Evolutionary conservation across 306 rosid genomes (phyloP).

Genomic region (Trifolium repens): DNA sequence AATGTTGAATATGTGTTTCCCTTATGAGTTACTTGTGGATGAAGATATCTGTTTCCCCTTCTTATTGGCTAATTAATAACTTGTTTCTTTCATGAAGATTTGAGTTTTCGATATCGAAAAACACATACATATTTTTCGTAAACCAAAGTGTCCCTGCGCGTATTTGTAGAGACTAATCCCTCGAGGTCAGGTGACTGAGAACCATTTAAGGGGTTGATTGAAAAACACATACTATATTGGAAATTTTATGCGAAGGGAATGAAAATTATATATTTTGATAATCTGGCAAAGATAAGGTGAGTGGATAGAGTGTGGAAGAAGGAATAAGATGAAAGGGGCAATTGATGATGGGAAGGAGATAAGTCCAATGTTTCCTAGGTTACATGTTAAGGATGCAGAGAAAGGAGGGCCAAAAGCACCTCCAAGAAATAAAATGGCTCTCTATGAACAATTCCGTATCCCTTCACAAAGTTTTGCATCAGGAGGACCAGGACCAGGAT

Average conservation of each 20-base stretch:
- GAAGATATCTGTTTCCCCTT: not conserved
- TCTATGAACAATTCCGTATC: slow-evolving; percentile 61
- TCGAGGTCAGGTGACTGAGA: not conserved
- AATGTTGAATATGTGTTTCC: slow-evolving; percentile 24
- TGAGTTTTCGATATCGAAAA: slow-evolving; percentile 21
- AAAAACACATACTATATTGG: not conserved
- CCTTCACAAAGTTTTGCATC: slow-evolving; percentile 59
- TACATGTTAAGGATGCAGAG: slow-evolving; percentile 71
- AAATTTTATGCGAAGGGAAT: slow-evolving; percentile 27
- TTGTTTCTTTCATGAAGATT: slow-evolving; percentile 14
- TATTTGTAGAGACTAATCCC: not conserved
- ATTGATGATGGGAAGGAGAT: slow-evolving; percentile 53
- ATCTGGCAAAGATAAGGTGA: slow-evolving; percentile 30
- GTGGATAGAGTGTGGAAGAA: slow-evolving; percentile 46
- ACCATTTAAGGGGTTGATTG: not conserved
- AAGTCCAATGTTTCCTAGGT: slow-evolving; percentile 78
- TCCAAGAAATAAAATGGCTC: slow-evolving; percentile 89
- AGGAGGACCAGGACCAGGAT: slow-evolving; percentile 43
- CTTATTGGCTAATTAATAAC: not conserved
- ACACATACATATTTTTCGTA: not conserved
- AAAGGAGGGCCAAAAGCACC: slow-evolving; percentile 81
- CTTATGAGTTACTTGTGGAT: slow-evolving; percentile 21
- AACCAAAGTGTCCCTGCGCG: not conserved
- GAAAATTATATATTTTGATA: slow-evolving; percentile 24
- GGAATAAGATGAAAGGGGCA: slow-evolving; percentile 49